These are phyloP conservation scores for Gracilaria caudata DNA, from an alignment of 23 red algal species.

Conservation along the genomic window DNA sequence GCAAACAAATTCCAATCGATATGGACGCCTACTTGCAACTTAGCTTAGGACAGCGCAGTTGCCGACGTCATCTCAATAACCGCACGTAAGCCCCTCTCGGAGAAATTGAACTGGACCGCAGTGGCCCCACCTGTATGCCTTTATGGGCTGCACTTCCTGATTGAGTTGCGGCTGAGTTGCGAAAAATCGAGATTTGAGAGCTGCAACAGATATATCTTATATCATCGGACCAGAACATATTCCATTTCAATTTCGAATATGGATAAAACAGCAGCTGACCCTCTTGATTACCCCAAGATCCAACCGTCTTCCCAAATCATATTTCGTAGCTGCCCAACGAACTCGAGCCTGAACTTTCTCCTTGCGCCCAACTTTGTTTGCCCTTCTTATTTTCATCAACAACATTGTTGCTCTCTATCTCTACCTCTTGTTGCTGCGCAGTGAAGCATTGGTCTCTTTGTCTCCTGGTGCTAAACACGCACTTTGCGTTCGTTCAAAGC, in stretches of 20 bases:
- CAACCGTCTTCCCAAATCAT: background rate
- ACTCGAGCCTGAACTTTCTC: conserved; percentile 31
- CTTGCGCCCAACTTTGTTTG: conserved; percentile 1
- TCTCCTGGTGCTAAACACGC: background rate
- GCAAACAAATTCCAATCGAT: background rate
- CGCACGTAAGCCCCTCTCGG: background rate
- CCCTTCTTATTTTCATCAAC: background rate
- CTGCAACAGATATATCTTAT: conserved; percentile 27
- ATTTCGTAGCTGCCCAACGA: background rate
- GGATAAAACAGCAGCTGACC: conserved; percentile 18
- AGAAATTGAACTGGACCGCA: conserved; percentile 7
- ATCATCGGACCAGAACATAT: conserved; percentile 42
- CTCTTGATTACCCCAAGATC: conserved; percentile 15
- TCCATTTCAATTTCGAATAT: conserved; percentile 34
- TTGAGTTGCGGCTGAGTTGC: conserved; percentile 13
- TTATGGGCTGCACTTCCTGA: conserved; percentile 9
- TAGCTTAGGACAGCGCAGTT: background rate
- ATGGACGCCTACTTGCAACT: background rate
- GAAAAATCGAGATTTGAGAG: conserved; percentile 36
- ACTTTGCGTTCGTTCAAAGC: background rate
- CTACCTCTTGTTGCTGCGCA: background rate
- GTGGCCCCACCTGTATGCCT: background rate
- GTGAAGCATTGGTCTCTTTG: background rate
- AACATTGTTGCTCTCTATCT: background rate
- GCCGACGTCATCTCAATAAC: background rate